These are phyloP conservation scores for Ophiostoma piceae DNA, from an alignment of 2,329 filamentous ascomycete species.

Conservation along the genomic window DNA sequence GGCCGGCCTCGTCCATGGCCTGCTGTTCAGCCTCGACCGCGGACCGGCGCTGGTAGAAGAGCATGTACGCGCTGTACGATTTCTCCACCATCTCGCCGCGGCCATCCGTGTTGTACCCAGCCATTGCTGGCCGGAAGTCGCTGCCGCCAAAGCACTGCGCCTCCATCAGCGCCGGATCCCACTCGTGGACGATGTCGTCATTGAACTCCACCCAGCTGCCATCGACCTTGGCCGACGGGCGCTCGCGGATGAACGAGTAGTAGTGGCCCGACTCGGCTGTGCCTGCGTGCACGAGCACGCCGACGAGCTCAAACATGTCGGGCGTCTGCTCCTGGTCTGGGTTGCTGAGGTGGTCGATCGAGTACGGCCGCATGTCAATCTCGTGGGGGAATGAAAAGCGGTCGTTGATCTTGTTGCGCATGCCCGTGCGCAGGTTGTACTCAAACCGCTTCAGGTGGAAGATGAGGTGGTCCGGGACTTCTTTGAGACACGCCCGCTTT, in stretches of 20 bases:
- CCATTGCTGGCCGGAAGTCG: constrained; percentile 42
- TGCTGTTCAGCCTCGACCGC: constrained; percentile 53
- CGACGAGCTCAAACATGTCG: constrained; percentile 90
- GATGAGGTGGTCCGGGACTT: constrained; percentile 88
- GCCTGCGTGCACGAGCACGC: constrained; percentile 86
- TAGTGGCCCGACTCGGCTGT: constrained; percentile 94
- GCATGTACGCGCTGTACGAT: constrained; percentile 88
- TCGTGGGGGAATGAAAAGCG: constrained; percentile 78
- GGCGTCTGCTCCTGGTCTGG: constrained; percentile 49
- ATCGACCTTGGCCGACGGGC: constrained; percentile 47
- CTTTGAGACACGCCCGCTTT: constrained; percentile 84
- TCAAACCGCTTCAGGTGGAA: constrained; percentile 90
- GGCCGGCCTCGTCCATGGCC: constrained; percentile 34
- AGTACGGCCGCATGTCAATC: constrained; percentile 87
- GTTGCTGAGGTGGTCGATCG: constrained; percentile 73
- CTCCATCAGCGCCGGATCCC: constrained; percentile 69
- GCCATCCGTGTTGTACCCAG: constrained; percentile 39
- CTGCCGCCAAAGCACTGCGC: constrained; percentile 73
- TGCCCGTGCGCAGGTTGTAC: constrained; percentile 70
- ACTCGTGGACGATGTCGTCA: constrained; percentile 72
- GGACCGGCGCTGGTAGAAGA: constrained; percentile 85
- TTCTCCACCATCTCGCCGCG: constrained; percentile 56
- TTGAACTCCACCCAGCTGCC: constrained; percentile 86
- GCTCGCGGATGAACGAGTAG: constrained; percentile 88
- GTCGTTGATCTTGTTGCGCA: constrained; percentile 91